phyloP scores from a whole-genome alignment of 1,284 basidiomycete genomes.

The Ceratorhiza oryzae-sativae region DNA sequence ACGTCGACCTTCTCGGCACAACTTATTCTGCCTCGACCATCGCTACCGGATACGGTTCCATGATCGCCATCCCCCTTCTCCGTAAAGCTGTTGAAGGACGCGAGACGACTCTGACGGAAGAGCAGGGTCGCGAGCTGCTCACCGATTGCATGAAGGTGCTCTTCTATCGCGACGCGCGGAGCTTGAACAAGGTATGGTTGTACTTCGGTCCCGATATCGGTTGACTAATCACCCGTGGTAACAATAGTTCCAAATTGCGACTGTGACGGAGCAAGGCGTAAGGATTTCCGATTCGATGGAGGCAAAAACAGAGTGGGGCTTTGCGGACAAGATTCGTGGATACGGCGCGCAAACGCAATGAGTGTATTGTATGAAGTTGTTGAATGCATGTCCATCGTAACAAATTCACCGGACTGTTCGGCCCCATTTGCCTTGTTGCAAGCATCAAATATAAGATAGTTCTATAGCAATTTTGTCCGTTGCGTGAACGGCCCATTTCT shows the following conservation, averaged over 20 bases:
- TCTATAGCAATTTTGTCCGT: no score
- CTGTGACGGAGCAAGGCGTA: conserved; percentile 80
- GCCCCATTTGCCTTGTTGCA: no score
- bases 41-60: conserved; percentile 95
- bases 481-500: no score
- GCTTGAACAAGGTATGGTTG: conserved; percentile 85
- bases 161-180: conserved; percentile 96
- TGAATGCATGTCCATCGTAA: not conserved
- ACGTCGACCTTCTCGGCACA: conserved; percentile 96
- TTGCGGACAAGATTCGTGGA: conserved; percentile 90
- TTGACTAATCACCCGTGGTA: not conserved
- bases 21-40: conserved; percentile 95
- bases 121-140: conserved; percentile 81
- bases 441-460: no score
- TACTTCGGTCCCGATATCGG: not conserved
- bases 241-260: conserved; percentile 91
- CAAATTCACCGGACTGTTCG: no score
- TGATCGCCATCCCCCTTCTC: conserved; percentile 93
- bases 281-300: conserved; percentile 81
- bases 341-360: conserved; percentile 78
- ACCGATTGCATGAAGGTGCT: conserved; percentile 92
- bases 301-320: conserved; percentile 85
- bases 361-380: not conserved
- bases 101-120: conserved; percentile 77
- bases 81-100: conserved; percentile 88